These are phyloP conservation scores for Citrus mangshanensis DNA, from an alignment of 345 rosid species.

Conservation along the genomic window DNA sequence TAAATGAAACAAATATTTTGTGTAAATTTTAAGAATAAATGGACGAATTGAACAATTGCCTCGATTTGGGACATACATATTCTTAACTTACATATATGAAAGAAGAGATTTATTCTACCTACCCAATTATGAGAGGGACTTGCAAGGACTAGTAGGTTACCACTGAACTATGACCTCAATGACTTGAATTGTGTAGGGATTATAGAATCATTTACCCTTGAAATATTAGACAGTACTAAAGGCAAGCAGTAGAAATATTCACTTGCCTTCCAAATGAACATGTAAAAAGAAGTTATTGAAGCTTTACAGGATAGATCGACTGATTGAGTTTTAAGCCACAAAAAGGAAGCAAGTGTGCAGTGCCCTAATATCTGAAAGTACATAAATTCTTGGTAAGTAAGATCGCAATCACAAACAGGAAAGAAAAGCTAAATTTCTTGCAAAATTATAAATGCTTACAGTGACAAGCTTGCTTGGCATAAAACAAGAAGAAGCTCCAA, in stretches of 20 bases:
- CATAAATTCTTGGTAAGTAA: not conserved
- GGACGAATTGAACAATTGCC: too few relatives aligned
- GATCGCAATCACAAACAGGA: not conserved
- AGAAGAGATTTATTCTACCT: too few relatives aligned
- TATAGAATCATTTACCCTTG: too few relatives aligned
- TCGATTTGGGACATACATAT: too few relatives aligned
- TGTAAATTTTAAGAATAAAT: too few relatives aligned
- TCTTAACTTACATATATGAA: too few relatives aligned
- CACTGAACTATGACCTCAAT: too few relatives aligned
- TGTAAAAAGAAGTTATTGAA: slow-evolving; percentile 26
- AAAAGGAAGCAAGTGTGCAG: slow-evolving; percentile 9
- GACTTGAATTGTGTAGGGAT: too few relatives aligned
- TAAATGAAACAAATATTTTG: too few relatives aligned
- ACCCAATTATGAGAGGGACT: too few relatives aligned
- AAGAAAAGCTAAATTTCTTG: not conserved
- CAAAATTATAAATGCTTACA: slow-evolving; percentile 1
- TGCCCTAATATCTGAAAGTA: slow-evolving; percentile 26
- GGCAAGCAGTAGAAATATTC: not conserved
- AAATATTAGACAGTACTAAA: too few relatives aligned
- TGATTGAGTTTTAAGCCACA: slow-evolving; percentile 26
- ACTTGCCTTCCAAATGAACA: slow-evolving; percentile 43
- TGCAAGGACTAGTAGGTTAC: too few relatives aligned
- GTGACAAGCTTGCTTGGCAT: slow-evolving; percentile 20
- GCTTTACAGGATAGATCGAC: slow-evolving; percentile 20
- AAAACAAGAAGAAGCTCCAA: slow-evolving; percentile 25